Base-by-base conservation (phyloP, 768 basidiomycete genomes). In the Gautieria morchelliformis region DNA sequence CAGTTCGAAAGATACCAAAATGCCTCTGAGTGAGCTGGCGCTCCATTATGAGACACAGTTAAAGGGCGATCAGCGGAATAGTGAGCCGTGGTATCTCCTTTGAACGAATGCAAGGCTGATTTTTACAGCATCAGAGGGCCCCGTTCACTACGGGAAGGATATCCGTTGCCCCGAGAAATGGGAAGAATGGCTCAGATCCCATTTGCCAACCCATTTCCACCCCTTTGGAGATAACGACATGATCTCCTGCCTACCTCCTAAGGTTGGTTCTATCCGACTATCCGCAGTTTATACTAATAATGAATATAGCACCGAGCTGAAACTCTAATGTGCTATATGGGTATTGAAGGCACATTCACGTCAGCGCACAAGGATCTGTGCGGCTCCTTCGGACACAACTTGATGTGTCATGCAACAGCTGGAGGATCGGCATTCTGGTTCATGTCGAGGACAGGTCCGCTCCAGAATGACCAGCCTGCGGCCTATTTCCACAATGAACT, bases 361-460 rank as follows among this genome's bases (percentile, higher is more conserved):
- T 84, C 89, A 1, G 85, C 81, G 57, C 90, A 93, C 65, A 92
- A 91, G 66, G 89, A 93, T 69, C 76, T 85, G 0, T 93, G 89
- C 63, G 88, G 80, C 1, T 90, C 88, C 4, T 84, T 85, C 6
- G 89, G 90, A 10, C 89, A 92, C 55, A 93, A 93, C 65, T 71
- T 93, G 20, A 92, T 93, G 89, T 85, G 84, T 63, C 85, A 86
- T 66, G 80, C 89, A 0, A 86, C 89, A 65, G 70, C 81, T 22
- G 75, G 70, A 41, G 88, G 84, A 0, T 85, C 83, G 1, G 84
- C 89, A 1, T 88, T 83, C 65, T 92, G 89, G 90, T 91, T 92
- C 69, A 89, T 93, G 86, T 89, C 90, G 1, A 72, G 76, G 59
- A 75, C 80, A 27, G 74, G 79, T 0, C 5, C 10, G 11, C 15